Conservation (phyloP, 208 protist genomes). For the Leishmania martiniquensis region DNA sequence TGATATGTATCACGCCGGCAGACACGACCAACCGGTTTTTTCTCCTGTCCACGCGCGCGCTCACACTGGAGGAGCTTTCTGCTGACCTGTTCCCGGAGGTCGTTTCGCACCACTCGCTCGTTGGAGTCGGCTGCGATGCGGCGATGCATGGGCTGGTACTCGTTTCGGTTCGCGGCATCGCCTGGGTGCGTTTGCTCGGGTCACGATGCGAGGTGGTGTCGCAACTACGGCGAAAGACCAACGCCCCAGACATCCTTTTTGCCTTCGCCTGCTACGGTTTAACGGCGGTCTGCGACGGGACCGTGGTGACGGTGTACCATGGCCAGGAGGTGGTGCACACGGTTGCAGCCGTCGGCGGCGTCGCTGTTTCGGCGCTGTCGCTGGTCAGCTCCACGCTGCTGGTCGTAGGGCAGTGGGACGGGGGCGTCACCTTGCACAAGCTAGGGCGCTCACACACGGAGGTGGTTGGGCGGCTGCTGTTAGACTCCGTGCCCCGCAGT, state of each 20-base stretch:
- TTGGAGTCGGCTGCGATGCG: constrained; percentile 14
- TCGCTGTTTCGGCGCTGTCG: constrained; percentile 19
- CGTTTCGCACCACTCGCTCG: constrained; percentile 7
- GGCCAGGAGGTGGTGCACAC: constrained; percentile 9
- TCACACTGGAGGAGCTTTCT: constrained; percentile 13
- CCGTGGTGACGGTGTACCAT: constrained; percentile 8
- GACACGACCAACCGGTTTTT: constrained; percentile 22
- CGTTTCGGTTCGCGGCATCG: constrained; percentile 22
- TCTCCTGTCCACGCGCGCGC: constrained; percentile 6
- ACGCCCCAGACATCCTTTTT: constrained; percentile 19
- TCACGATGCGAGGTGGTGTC: constrained; percentile 7
- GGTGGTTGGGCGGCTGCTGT: constrained; percentile 6
- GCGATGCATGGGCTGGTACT: constrained; percentile 2
- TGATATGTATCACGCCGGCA: constrained; percentile 20
- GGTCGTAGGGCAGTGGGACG: constrained; percentile 25
- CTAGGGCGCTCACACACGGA: not conserved
- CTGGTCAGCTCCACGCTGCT: constrained; percentile 15
- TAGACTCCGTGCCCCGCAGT: constrained; percentile 37
- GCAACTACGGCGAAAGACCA: constrained; percentile 8
- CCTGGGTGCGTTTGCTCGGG: constrained; percentile 12
- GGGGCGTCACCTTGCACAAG: constrained; percentile 19
- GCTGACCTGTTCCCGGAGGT: not conserved
- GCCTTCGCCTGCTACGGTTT: constrained; percentile 14
- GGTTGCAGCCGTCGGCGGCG: not conserved
- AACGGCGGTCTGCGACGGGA: constrained; percentile 20